A percentile compares a stretch with the other conserved stretches of the same genome.
Conservation (phyloP, 2,329 filamentous ascomycete genomes). For the Neofusicoccum cordaticola region DNA sequence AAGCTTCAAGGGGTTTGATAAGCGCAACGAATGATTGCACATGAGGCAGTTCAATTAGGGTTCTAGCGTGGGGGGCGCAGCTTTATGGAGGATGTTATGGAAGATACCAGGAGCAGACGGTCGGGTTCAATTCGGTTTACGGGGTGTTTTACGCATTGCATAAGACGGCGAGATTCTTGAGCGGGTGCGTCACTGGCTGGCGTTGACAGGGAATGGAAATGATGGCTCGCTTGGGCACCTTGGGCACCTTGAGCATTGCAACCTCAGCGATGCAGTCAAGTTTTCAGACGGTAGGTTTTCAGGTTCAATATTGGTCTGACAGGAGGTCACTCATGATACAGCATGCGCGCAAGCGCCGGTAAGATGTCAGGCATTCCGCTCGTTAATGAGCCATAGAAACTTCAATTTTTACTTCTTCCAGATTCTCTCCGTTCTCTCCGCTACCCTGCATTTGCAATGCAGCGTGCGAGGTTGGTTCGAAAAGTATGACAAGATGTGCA, state of each 20-base stretch:
- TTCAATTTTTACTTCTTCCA: not conserved
- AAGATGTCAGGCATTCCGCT: not conserved
- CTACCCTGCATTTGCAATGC: not conserved
- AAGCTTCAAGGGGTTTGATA: slow-evolving; percentile 6
- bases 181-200: slow-evolving; percentile 11
- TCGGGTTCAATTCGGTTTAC: not conserved
- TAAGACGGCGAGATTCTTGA: not conserved
- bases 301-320: not conserved
- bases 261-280: no score
- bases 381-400: not conserved
- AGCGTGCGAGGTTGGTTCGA: not conserved
- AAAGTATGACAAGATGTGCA: no score
- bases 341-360: not conserved
- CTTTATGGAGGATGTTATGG: not conserved
- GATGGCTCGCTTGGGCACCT: not conserved
- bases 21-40: slow-evolving; percentile 12
- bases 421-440: not conserved
- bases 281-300: not conserved
- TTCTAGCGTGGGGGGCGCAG: no score
- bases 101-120: not conserved
- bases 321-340: not conserved
- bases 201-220: not conserved
- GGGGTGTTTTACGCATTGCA: not conserved
- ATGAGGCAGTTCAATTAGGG: not conserved
- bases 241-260: not conserved